Base-by-base conservation (phyloP, 768 basidiomycete genomes). In the Candolleomyces eurysporus region DNA sequence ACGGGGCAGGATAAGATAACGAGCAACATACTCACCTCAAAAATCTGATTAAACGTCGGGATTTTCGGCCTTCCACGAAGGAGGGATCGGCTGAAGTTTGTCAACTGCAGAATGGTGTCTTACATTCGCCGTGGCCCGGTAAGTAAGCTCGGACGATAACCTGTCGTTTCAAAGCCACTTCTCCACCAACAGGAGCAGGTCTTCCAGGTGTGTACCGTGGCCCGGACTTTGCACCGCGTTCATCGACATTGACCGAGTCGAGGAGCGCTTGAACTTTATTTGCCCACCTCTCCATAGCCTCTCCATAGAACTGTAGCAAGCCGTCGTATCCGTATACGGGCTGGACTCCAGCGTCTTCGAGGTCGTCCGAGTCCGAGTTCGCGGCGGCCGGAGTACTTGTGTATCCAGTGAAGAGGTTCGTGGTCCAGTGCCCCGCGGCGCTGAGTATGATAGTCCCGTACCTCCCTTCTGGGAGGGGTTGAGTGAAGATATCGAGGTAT, bases 371-470 rank as follows among this genome's bases (percentile, higher is more conserved):
- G 26, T 26, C 26, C 2, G 26, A 26, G 26, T 26, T 26, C 26
- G 26, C 26, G 4, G 26, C 26, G 26, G 26, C 4, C 26, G 26
- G 26, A 26, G 26, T 26, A 26, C 26, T 26, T 26, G 26, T 26
- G 48, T 73, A 73, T 6, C 73, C 75, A 8, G 71, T 68, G 67
- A 89, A 80, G 26, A 86, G 66, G 0, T 78, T 81, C 5, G 82
- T 82, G 1, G 86, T 89, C 88, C 88, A 90, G 68, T 89, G 88
- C 0, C 87, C 88, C 2, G 74, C 88, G 0, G 88, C 89, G 71
- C 80, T 86, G 31, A 84, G 80, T 59, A 90, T 66, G 69, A 90
- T 74, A 7, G 86, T 88, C 48, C 79, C 79, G 69, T 87, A 89
- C 63, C 84, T 82, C 6, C 69, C 79, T 22, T 77, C 65, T 4